Base-by-base conservation (phyloP, 1,139 yeast genomes). In the Taphrina communis region DNA sequence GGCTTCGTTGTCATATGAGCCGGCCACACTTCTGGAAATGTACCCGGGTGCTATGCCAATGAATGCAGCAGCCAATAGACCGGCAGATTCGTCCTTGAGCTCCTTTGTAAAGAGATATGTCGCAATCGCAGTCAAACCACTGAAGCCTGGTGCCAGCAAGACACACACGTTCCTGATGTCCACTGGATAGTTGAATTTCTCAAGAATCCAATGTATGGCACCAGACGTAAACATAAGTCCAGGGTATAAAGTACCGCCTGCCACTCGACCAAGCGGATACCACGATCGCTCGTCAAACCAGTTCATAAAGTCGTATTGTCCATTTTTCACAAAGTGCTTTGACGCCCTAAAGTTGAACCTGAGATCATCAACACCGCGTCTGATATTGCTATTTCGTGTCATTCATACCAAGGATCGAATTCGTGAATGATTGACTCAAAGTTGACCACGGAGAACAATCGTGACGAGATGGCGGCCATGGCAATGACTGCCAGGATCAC, bases 271-370 rank as follows among this genome's bases (percentile, higher is more conserved):
- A 73, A 95, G 83, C 25, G 99, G 99, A 78, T 95, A 95, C 99
- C 99, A 95, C 38, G 99, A 94, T 77, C 97, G 86, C 78, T 94
- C 97, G 78, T 95, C 99, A 76, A 95, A 95, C 99, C 99, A 95
- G 78, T 95, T 95, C 77, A 94, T 84, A 76, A 95, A 95, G 73
- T 92, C 94, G 80, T 92, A 89, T 78, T 86, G 93, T 5, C 95
- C 88, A 77, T 92, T 87, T 67, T 85, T 82, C 21, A 91, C 96
- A 73, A 94, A 84, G 79, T 92, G 91, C 78, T 90, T 90, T 36
- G 99, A 90, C 60, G 99, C 99, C 74, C 99, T 82, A 81, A 86
- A 94, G 79, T 94, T 94, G 83, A 95, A 95, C 99, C 99, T 94
- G 39, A 31, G 6, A 48, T 99, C 98, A 80, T 95, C 99, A 73